Percentiles rank a stretch among this genome's conserved stretches.
Evolutionary conservation across 2,329 filamentous ascomycete genomes (phyloP).

Genomic region (Calonectria montana): DNA sequence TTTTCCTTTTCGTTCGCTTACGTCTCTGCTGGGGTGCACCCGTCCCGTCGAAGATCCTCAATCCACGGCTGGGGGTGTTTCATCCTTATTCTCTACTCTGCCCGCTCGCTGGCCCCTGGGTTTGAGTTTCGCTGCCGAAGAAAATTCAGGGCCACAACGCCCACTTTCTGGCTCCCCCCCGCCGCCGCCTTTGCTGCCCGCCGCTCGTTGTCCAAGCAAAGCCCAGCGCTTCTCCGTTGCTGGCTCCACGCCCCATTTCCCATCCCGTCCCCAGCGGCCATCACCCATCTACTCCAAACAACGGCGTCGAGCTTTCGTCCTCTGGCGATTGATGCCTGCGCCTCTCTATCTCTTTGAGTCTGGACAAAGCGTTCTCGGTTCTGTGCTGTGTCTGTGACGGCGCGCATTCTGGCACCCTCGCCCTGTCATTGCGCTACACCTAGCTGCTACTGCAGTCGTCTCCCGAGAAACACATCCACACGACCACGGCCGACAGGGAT

Average conservation of each 20-base stretch:
- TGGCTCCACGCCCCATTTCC: conserved; percentile 36
- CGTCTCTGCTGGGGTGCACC: neutral
- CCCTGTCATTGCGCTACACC: conserved; percentile 23
- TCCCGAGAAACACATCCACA: conserved; percentile 40
- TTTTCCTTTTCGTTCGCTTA: conserved; percentile 5
- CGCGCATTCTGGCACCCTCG: conserved; percentile 10
- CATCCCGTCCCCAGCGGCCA: conserved; percentile 26
- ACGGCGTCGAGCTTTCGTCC: conserved; percentile 31
- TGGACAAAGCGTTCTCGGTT: conserved; percentile 30
- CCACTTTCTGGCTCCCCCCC: conserved; percentile 23
- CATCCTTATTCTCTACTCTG: conserved; percentile 17
- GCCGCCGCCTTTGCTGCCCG: conserved; percentile 28
- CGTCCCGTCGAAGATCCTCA: conserved; percentile 1
- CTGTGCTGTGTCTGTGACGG: conserved; percentile 10
- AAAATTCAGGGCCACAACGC: conserved; percentile 8
- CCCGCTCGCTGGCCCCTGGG: conserved; percentile 15
- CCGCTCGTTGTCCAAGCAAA: conserved; percentile 35
- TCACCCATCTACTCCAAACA: conserved; percentile 40
- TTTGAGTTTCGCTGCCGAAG: conserved; percentile 8
- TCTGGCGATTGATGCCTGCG: conserved; percentile 33
- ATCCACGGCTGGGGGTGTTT: conserved; percentile 15
- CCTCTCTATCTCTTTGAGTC: conserved; percentile 31
- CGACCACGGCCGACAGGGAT: conserved; percentile 37
- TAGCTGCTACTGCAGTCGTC: conserved; percentile 35
- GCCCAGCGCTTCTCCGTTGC: conserved; percentile 9